A percentile compares a stretch with the other conserved stretches of the same genome.
Evolutionary conservation across 352 stramenopile genomes (phyloP).

Genomic region (Globisporangium irregulare): DNA sequence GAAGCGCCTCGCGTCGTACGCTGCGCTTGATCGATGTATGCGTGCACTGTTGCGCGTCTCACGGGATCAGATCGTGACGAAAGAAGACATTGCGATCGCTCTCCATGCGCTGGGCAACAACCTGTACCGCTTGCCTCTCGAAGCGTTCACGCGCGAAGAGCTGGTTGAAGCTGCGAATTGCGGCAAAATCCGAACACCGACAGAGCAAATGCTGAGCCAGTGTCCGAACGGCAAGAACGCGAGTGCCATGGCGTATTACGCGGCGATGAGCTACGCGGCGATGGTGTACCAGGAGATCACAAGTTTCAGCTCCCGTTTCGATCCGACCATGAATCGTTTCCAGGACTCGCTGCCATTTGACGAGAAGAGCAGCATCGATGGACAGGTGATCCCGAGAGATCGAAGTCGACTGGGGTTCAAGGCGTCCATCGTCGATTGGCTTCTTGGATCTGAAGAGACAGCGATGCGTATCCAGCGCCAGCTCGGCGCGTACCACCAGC

Average conservation of each 20-base stretch:
- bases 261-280: slow-evolving; percentile 53
- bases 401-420: slow-evolving; percentile 38
- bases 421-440: slow-evolving; percentile 53
- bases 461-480: slow-evolving; percentile 41
- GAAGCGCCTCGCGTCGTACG: slow-evolving; percentile 53
- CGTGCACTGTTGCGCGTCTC: slow-evolving; percentile 40
- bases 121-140: slow-evolving; percentile 44
- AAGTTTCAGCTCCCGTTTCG: slow-evolving; percentile 52
- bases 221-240: slow-evolving; percentile 54
- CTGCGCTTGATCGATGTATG: slow-evolving; percentile 62
- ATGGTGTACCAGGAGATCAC: slow-evolving; percentile 56
- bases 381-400: slow-evolving; percentile 45
- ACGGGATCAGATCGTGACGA: slow-evolving; percentile 55
- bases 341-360: slow-evolving; percentile 49
- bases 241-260: slow-evolving; percentile 63
- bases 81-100: slow-evolving; percentile 62
- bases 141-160: slow-evolving; percentile 70
- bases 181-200: slow-evolving; percentile 53
- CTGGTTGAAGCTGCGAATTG: slow-evolving; percentile 34
- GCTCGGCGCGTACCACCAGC: slow-evolving; percentile 42
- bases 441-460: slow-evolving; percentile 54
- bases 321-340: slow-evolving; percentile 31
- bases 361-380: slow-evolving; percentile 32
- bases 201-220: slow-evolving; percentile 36
- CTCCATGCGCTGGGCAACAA: slow-evolving; percentile 30